Percentiles rank a stretch among this genome's conserved stretches.
phyloP scores from a whole-genome alignment of 1,139 yeast species.

The Geotrichum klebahnii region DNA sequence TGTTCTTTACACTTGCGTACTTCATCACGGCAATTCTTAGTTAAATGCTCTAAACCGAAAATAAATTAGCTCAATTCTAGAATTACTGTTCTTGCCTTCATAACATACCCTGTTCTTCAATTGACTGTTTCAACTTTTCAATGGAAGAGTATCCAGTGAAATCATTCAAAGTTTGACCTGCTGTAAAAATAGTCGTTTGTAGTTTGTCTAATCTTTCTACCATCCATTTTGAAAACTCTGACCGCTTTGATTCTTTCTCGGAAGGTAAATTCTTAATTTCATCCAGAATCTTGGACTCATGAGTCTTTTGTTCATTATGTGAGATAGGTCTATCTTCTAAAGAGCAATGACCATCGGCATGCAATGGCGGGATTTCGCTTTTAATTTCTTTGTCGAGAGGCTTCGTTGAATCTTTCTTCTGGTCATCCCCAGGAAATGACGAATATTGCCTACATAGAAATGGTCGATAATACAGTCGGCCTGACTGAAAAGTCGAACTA shows the following conservation, averaged over 20 bases:
- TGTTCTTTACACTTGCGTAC: constrained; percentile 50
- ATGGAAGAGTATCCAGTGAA: constrained; percentile 88
- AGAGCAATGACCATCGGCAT: constrained; percentile 12
- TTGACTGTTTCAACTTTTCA: constrained; percentile 62
- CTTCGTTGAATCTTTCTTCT: neutral
- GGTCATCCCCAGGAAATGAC: neutral
- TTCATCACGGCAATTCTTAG: constrained; percentile 48
- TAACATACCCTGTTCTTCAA: constrained; percentile 41
- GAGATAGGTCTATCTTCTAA: constrained; percentile 9
- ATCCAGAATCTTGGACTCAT: constrained; percentile 4
- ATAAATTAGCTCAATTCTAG: too few species aligned
- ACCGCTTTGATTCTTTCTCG: constrained; percentile 42
- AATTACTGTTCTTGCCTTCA: neutral
- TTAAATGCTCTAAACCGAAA: constrained; percentile 39
- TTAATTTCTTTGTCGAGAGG: neutral
- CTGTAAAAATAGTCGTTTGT: constrained; percentile 62
- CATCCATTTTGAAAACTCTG: constrained; percentile 53
- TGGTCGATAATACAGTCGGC: neutral
- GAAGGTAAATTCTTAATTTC: constrained; percentile 40
- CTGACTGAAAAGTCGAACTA: neutral
- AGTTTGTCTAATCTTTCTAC: constrained; percentile 57
- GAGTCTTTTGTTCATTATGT: constrained; percentile 1
- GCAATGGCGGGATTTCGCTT: constrained; percentile 2
- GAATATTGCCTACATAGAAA: neutral
- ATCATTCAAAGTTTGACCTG: constrained; percentile 76